Evolutionary conservation across 768 basidiomycete species (phyloP), one percentile per base, ranked within the genome.

Genomic region (Russula virescens): DNA sequence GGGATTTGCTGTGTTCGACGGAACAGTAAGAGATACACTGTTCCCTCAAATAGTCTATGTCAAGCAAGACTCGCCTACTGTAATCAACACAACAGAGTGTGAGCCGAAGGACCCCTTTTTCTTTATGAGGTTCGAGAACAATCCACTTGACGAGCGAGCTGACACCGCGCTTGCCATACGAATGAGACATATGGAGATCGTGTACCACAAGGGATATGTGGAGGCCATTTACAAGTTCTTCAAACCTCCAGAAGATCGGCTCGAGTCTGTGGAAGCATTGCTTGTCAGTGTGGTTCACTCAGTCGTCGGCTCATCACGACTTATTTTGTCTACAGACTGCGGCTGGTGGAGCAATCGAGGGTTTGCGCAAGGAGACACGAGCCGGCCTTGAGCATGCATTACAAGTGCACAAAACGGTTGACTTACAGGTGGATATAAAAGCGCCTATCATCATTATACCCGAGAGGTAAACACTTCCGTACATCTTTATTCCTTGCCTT

Each of bases 361-460:
- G 91, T 6, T 76, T 99, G 26, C 81, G 94, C 61, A 94, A 94
- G 71, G 94, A 98, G 71, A 98, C 97, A 8, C 78, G 97, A 57
- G 91, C 92, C 0, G 94, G 97, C 18, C 78, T 99, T 57, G 96
- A 98, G 76, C 89, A 89, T 75, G 96, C 96, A 0, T 75, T 99
- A 52, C 87, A 94, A 73, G 86, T 84, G 18, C 95, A 97, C 79
- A 96, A 94, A 79, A 98, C 97, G 1, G 79, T 98, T 48, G 95
- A 98, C 72, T 79, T 99, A n/a, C 90, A 92, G 67, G 84, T 99
- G 76, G 95, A 99, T 70, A 82, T 99, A 80, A 91, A 96, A 69
- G 94, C 97, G 0, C 97, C 97, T 6, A 85, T 99, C 68, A 97
- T 99, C 71, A 93, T 99, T 69, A 83, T 98, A 56, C 97, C 97